Base-by-base conservation (phyloP, 176 grass and related monocot species). In the Hordeum marinum region DNA sequence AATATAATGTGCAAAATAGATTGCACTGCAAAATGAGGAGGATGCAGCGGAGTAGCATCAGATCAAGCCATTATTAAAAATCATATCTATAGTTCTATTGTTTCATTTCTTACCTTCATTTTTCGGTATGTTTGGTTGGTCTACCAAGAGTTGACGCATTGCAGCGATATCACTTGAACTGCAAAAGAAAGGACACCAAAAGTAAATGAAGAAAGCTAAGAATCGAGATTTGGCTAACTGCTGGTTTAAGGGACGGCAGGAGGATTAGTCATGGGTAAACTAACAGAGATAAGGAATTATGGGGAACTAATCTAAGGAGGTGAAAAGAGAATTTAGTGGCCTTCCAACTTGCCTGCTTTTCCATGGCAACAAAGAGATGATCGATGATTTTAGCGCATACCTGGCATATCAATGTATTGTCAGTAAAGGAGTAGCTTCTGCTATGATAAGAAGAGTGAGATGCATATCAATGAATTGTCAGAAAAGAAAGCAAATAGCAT, bases 51-150 rank as follows among this genome's bases (percentile, higher is more conserved):
- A 42, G 69, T 52, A 18, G 17, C 75, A 63, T 82, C 26, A 18
- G 62, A 21, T 76, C 35, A 75, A 59, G 76, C 2, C 54, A 45
- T 24, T 65, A 63, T 7, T 10, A 61, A 43, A 45, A 11, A 83
- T n/a, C 7, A 12, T 64, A 68, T n/a, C 82, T 43, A 61, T 6
- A 79, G 52, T 84, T 80, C 0, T 62, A 14, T 63, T 70, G 1
- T 54, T 76, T 84, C 58, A 64, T 36, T 80, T 27, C 42, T 37
- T 82, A 95, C 95, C 91, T 92, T 98, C 89, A 74, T 98, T 83
- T 87, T 90, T 93, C 69, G 85, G 85, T 63, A 95, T 92, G 85
- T 98, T 98, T 86, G 93, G 96, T 50, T 98, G 89, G 70, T 95
- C 96, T 61, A 85, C 71, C 61, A 98, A 84, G 42, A 98, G 89